Base-by-base conservation (phyloP, 1,284 basidiomycete species). In the Anthracocystis panici-leucophaei region DNA sequence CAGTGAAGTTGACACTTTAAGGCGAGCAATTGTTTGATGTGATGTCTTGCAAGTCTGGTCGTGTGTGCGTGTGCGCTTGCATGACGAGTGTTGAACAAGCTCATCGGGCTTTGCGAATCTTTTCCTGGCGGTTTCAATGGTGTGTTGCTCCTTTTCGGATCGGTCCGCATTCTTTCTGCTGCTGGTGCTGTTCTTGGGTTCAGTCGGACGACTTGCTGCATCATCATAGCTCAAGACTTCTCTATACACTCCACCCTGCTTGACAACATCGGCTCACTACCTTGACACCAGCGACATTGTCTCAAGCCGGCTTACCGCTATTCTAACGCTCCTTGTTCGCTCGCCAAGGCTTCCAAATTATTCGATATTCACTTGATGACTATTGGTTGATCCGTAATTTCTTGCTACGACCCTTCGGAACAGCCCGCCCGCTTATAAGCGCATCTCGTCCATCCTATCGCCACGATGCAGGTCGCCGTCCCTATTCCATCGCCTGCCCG, bases 401-500 rank as follows among this genome's bases (percentile, higher is more conserved):
- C n/a, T 10, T 21, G 27, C 9, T 9, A n/a, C 27, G 1, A 20
- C 9, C 31, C 12, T 31, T 14, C 27, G 18, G 23, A 20, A n/a
- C 23, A 21, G 14, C 27, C 5, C 14, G 14, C 7, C 10, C 27
- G n/a, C 29, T 31, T 25, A 18, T 49, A 18, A 20, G 9, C 27
- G 48, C 29, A n/a, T 31, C 4, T 7, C 16, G 3, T 16, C 50
- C 21, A 6, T 21, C 11, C 8, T 38, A 41, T 14, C 18, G 40
- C 27, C 21, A 25, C 48, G 21, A 70, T 71, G 68, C 63, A 71
- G 23, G 68, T 52, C 25, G 57, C 38, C 7, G 20, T 50, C 9
- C 53, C 61, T 11, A 49, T 54, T 18, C 48, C 45, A 7, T 25
- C 46, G 12, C 6, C 57, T 8, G 41, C 48, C 29, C 48, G 29